A percentile compares a stretch with the other conserved stretches of the same genome.
Evolutionary conservation across 345 rosid species (phyloP).

Genomic region (Syzygium jambos): DNA sequence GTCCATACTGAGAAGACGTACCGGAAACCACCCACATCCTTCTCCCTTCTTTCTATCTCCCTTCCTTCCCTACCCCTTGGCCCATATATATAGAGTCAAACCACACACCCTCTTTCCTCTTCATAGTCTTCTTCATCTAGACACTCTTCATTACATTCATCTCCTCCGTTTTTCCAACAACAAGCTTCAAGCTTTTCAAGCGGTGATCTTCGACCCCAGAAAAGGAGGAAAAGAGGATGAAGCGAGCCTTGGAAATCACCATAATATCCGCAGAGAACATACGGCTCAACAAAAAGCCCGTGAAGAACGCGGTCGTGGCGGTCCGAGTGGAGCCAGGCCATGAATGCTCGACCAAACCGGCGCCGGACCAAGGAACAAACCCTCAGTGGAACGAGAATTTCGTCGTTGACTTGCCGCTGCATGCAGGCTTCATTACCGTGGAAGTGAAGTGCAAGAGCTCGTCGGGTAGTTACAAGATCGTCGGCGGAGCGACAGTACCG

Average conservation of each 20-base stretch:
- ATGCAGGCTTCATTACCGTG: slow-evolving; percentile 19
- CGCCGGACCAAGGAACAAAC: slow-evolving; percentile 25
- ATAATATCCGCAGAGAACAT: slow-evolving; percentile 53
- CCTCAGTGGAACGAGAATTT: slow-evolving; percentile 56
- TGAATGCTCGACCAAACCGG: slow-evolving; percentile 1
- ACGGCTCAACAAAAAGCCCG: slow-evolving; percentile 20
- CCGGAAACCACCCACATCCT: neutral
- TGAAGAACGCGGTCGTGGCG: slow-evolving; percentile 31
- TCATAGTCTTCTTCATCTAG: neutral
- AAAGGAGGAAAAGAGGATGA: neutral
- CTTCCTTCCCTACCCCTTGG: neutral
- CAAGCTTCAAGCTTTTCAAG: neutral
- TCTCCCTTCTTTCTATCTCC: neutral
- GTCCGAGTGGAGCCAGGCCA: slow-evolving; percentile 13
- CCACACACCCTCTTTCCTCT: neutral
- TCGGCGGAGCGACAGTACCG: slow-evolving; percentile 44
- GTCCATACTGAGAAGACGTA: neutral
- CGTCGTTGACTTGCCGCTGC: slow-evolving; percentile 11
- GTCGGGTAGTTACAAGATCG: slow-evolving; percentile 10
- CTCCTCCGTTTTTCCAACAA: neutral
- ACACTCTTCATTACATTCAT: neutral
- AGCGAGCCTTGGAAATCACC: slow-evolving; percentile 10
- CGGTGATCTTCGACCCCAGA: neutral
- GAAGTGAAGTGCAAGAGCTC: slow-evolving; percentile 27
- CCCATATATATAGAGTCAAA: neutral